phyloP scores from a whole-genome alignment of 1,284 basidiomycete genomes.

The Ceratorhiza oryzae-sativae region DNA sequence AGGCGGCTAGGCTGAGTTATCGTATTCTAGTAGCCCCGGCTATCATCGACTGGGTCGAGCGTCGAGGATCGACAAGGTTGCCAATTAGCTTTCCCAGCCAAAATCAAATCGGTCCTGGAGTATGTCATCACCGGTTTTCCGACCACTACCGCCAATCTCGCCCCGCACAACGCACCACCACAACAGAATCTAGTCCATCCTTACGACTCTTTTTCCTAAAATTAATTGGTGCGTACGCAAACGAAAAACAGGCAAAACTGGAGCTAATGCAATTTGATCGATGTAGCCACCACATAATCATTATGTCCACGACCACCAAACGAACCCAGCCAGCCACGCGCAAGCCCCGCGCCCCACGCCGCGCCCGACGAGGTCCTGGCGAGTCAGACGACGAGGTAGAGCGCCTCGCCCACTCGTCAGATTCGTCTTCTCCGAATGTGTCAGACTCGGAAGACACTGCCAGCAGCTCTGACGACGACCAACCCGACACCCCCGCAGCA shows the following conservation, averaged over 20 bases:
- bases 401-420: slow-evolving; percentile 11
- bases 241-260: too few species aligned
- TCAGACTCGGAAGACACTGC: neutral
- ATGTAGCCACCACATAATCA: slow-evolving; percentile 2
- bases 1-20: neutral
- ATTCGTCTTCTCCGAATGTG: slow-evolving; percentile 3
- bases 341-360: slow-evolving; percentile 32
- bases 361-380: slow-evolving; percentile 21
- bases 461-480: slow-evolving; percentile 9
- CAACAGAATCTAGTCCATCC: neutral
- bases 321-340: neutral
- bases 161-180: slow-evolving; percentile 7
- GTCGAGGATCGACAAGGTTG: neutral
- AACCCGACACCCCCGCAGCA: slow-evolving; percentile 28
- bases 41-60: too few species aligned
- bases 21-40: neutral
- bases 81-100: neutral
- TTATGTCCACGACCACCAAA: slow-evolving; percentile 24
- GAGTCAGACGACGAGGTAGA: slow-evolving; percentile 38
- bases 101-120: slow-evolving; percentile 5
- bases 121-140: slow-evolving; percentile 8
- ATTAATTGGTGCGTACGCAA: too few species aligned
- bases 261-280: neutral
- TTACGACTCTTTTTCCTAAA: neutral
- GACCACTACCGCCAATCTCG: slow-evolving; percentile 14